Conservation (phyloP, 257 asterid species). For the Henckelia pumila region DNA sequence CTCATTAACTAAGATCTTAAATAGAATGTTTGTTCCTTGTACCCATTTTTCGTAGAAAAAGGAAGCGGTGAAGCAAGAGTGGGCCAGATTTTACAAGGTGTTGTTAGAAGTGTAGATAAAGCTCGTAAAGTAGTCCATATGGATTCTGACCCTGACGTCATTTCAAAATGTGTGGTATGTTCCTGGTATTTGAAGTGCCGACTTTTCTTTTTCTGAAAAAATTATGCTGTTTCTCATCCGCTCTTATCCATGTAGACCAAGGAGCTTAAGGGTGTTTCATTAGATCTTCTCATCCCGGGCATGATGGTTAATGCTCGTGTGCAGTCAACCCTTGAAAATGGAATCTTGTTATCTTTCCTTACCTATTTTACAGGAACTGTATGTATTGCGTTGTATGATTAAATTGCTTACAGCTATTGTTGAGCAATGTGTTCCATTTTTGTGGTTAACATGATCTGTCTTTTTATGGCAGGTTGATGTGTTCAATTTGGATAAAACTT, state of each 20-base stretch:
- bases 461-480: constrained; percentile 63
- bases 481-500: constrained; percentile 62
- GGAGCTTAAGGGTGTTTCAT: constrained; percentile 88
- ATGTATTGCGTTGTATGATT: constrained; percentile 37
- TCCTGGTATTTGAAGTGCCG: constrained; percentile 5
- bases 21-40: constrained; percentile 15
- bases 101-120: constrained; percentile 73
- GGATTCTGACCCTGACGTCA: constrained; percentile 61
- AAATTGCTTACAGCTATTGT: constrained; percentile 12
- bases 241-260: constrained; percentile 56
- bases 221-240: constrained; percentile 29
- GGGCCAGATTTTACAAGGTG: constrained; percentile 76
- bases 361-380: constrained; percentile 96
- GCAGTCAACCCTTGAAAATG: constrained; percentile 81
- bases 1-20: not conserved
- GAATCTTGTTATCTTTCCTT: constrained; percentile 82
- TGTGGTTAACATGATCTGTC: constrained; percentile 15
- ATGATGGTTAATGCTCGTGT: constrained; percentile 97
- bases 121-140: constrained; percentile 71
- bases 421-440: constrained; percentile 13
- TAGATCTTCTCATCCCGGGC: constrained; percentile 96
- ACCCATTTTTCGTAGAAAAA: constrained; percentile 38
- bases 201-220: constrained; percentile 12
- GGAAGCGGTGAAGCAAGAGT: constrained; percentile 41
- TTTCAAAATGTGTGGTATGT: constrained; percentile 81